Evolutionary conservation across 1,284 basidiomycete genomes (phyloP).

Genomic region (Rhodotorula sp.): DNA sequence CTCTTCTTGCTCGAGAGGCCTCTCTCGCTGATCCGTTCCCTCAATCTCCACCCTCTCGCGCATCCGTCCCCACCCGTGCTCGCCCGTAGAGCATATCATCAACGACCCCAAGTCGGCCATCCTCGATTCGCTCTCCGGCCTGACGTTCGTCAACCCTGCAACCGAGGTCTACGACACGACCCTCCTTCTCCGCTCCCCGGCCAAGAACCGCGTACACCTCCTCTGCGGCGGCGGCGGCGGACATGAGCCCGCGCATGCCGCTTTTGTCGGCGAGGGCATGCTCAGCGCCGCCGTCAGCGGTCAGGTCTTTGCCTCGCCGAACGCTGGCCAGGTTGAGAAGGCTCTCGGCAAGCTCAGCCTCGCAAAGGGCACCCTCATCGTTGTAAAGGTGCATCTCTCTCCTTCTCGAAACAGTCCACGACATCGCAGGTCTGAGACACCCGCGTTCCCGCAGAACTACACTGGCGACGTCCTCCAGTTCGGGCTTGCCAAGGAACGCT

Average conservation of each 20-base stretch:
- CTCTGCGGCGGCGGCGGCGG: slow-evolving; percentile 89
- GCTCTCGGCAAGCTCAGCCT: slow-evolving; percentile 23
- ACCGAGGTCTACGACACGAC: slow-evolving; percentile 62
- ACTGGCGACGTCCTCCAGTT: slow-evolving; percentile 82
- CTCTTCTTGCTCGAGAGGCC: no score
- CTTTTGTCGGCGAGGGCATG: slow-evolving; percentile 69
- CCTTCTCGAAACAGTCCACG: background rate
- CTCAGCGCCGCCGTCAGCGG: slow-evolving; percentile 83
- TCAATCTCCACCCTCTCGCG: background rate
- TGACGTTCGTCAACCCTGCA: slow-evolving; percentile 69
- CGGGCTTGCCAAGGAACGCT: slow-evolving; percentile 85
- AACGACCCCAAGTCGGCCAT: slow-evolving; percentile 71
- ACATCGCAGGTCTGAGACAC: no score
- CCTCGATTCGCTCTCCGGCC: slow-evolving; percentile 71
- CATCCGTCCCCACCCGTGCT: background rate
- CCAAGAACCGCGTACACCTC: slow-evolving; percentile 71
- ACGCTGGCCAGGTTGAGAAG: slow-evolving; percentile 54
- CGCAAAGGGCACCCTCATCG: slow-evolving; percentile 62
- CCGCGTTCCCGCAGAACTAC: slow-evolving; percentile 35
- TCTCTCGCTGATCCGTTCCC: background rate
- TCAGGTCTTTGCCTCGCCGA: slow-evolving; percentile 61
- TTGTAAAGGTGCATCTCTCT: slow-evolving; percentile 62
- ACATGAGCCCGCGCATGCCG: slow-evolving; percentile 71
- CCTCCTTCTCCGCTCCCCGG: slow-evolving; percentile 62
- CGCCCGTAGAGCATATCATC: slow-evolving; percentile 67